These are phyloP conservation scores for Boletus barrowsii DNA, from an alignment of 768 basidiomycete species.

Conservation along the genomic window DNA sequence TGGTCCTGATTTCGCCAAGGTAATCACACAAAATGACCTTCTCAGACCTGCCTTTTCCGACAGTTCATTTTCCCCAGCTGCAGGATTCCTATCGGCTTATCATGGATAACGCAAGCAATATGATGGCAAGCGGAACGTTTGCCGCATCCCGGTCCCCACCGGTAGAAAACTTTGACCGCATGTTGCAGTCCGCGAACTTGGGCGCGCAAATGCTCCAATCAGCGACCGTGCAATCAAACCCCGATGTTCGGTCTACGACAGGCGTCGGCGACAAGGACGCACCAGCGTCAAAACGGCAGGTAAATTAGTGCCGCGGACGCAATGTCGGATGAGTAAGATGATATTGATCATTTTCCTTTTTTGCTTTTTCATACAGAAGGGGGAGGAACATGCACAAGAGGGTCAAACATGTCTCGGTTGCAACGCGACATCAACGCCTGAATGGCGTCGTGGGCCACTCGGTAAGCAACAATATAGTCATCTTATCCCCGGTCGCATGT, in stretches of 20 bases:
- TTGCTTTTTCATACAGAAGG: slow-evolving; percentile 25
- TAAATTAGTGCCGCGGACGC: slow-evolving; percentile 28
- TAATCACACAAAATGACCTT: slow-evolving; percentile 11
- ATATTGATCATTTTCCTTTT: slow-evolving; percentile 27
- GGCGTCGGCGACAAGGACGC: slow-evolving; percentile 29
- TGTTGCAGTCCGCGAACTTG: slow-evolving; percentile 42
- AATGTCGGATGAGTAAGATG: slow-evolving; percentile 24
- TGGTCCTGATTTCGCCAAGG: slow-evolving; percentile 44
- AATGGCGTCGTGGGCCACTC: slow-evolving; percentile 82
- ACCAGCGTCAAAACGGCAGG: slow-evolving; percentile 33
- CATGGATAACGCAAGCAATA: slow-evolving; percentile 37
- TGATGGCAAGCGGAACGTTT: slow-evolving; percentile 24
- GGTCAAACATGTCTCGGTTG: slow-evolving; percentile 80
- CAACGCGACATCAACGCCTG: slow-evolving; percentile 79
- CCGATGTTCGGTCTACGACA: slow-evolving; percentile 25
- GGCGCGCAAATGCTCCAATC: slow-evolving; percentile 35
- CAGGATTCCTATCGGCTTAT: slow-evolving; percentile 44
- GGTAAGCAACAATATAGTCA: slow-evolving; percentile 44
- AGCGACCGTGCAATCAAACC: slow-evolving; percentile 23
- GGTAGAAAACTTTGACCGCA: slow-evolving; percentile 39
- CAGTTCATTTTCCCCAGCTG: slow-evolving; percentile 30
- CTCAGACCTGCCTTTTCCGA: slow-evolving; percentile 11
- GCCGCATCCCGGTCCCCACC: slow-evolving; percentile 24
- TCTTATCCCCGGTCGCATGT: slow-evolving; percentile 23
- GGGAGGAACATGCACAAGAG: slow-evolving; percentile 48